Base-by-base conservation (phyloP, 768 basidiomycete genomes). In the Tulasnella calospora region DNA sequence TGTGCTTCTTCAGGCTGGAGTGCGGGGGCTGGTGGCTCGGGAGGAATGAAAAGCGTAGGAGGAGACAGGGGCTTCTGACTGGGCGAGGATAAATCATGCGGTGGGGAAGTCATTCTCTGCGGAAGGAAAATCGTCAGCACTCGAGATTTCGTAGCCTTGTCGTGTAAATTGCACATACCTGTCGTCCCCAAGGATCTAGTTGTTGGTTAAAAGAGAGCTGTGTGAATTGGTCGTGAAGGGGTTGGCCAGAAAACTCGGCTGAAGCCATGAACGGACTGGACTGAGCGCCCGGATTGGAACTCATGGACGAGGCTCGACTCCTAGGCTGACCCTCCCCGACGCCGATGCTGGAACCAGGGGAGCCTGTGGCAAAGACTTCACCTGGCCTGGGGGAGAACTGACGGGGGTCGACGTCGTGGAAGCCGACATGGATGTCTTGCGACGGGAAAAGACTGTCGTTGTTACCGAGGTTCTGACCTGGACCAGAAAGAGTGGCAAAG, bases 31-130 rank as follows among this genome's bases (percentile, higher is more conserved):
- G 90, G 78, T 10, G 78, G 15, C 12, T 80, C 79, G 71, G 23
- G 73, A 15, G 92, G 90, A 83, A 90, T 89, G 78, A 88, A 82
- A 8, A 90, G 85, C 78, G 87, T 85, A 9, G 89, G 89, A 8
- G 93, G 93, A 0, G 91, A 92, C 73, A 89, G 89, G 1, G 92
- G 85, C 81, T 93, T 91, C 51, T 74, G 75, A 40, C n/a, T 61
- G 46, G 47, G 47, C 46, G 75, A 67, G 27, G 75, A 38, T 36
- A 72, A 38, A 55, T 76, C 46, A 27, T 10, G 38, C 7, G 71
- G 71, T 40, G 71, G 71, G 27, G 71, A 72, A 38, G 71, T 40
- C 71, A 72, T 46, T 30, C 15, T 72, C 71, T 72, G 35, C 30
- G n/a, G 71, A 72, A 72, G n/a, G 19, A 19, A 36, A 36, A 3